phyloP scores from a whole-genome alignment of 2,329 filamentous ascomycete genomes.

The Xylaria sp. region DNA sequence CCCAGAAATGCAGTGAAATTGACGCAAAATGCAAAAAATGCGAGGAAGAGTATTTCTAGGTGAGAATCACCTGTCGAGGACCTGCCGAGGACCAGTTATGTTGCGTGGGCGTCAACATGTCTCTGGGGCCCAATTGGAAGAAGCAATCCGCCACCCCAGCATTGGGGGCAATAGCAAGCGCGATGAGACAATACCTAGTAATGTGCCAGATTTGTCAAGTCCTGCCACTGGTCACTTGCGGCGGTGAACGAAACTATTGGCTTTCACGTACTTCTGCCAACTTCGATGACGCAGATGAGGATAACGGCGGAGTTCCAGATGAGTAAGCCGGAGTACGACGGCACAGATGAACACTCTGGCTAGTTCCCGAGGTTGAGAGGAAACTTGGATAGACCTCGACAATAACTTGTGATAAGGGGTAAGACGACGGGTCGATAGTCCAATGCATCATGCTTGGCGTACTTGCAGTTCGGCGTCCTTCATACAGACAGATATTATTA shows the following conservation, averaged over 20 bases:
- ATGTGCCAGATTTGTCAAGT: background rate
- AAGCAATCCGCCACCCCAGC: background rate
- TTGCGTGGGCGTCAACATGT: background rate
- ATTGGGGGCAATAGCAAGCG: background rate
- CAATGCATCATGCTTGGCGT: background rate
- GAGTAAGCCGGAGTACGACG: constrained; percentile 5
- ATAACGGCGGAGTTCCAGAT: background rate
- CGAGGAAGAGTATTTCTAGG: constrained; percentile 1
- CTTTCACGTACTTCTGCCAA: constrained; percentile 1
- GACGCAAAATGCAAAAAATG: constrained; percentile 2
- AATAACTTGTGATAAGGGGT: background rate
- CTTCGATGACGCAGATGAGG: constrained; percentile 2
- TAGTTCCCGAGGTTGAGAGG: constrained; percentile 7
- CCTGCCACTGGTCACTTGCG: constrained; percentile 3
- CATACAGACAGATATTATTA: constrained; percentile 12
- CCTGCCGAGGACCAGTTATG: constrained; percentile 1
- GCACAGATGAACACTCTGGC: constrained; percentile 1
- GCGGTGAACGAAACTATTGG: constrained; percentile 3
- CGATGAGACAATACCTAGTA: background rate
- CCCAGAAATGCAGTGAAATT: background rate
- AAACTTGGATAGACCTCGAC: background rate
- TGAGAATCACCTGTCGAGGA: constrained; percentile 1
- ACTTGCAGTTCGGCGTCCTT: background rate
- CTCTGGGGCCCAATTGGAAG: background rate
- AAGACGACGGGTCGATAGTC: background rate